Conservation (phyloP, 2,329 filamentous ascomycete genomes). For the Trichoderma citrinoviride region DNA sequence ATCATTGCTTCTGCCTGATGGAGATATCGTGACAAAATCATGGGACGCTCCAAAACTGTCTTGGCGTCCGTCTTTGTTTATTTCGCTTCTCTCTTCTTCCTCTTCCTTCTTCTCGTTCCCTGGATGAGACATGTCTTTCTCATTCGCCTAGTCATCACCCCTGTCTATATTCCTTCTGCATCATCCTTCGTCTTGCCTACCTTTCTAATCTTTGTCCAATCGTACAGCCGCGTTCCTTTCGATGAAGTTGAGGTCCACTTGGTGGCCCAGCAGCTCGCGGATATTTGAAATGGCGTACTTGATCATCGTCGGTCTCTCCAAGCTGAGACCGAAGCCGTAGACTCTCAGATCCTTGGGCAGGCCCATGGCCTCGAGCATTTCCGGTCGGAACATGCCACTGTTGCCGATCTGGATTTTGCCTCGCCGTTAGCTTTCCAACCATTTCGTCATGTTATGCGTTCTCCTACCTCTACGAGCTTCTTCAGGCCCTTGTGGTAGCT, state of each 20-base stretch:
- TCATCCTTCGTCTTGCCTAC: too few species aligned
- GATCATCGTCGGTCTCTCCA: constrained; percentile 98
- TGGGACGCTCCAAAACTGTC: neutral
- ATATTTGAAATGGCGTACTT: constrained; percentile 90
- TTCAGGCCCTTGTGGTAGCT: constrained; percentile 84
- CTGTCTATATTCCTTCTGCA: neutral
- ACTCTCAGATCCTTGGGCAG: constrained; percentile 87
- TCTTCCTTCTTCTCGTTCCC: neutral
- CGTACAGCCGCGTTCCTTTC: constrained; percentile 87
- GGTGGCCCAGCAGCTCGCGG: constrained; percentile 87
- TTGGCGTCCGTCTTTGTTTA: neutral
- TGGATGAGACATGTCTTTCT: neutral
- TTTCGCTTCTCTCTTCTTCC: neutral
- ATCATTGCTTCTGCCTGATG: neutral
- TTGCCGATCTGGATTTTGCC: constrained; percentile 67
- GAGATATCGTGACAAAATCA: neutral
- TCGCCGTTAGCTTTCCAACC: neutral
- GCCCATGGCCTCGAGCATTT: constrained; percentile 96
- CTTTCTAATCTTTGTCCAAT: constrained; percentile 71
- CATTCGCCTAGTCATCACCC: neutral
- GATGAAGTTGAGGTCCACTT: constrained; percentile 91
- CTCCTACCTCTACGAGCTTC: constrained; percentile 73
- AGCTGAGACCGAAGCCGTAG: constrained; percentile 87
- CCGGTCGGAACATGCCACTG: constrained; percentile 96
- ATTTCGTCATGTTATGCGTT: fast-evolving